Percentiles rank a stretch among this genome's conserved stretches.
phyloP scores from a whole-genome alignment of 257 asterid species.

The Solanum lycopersicoides region DNA sequence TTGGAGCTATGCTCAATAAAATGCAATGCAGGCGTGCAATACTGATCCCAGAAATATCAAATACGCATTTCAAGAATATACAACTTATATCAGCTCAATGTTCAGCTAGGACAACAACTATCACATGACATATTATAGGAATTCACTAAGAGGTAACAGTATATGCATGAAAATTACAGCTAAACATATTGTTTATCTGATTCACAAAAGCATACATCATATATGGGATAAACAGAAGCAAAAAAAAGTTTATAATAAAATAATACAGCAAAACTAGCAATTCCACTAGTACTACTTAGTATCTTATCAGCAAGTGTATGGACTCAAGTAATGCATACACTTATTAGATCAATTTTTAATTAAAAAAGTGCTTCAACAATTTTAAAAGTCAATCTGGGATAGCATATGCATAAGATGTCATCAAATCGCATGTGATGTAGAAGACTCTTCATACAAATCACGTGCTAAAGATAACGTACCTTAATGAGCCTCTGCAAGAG shows the following conservation, averaged over 20 bases:
- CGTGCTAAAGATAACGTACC: conserved; percentile 28
- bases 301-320: background rate
- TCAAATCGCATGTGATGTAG: background rate
- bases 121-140: background rate
- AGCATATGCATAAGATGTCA: background rate
- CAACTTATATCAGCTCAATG: background rate
- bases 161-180: background rate
- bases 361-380: background rate
- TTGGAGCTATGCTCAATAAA: background rate
- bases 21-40: background rate
- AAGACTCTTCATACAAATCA: background rate
- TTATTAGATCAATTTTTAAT: background rate
- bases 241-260: background rate
- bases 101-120: background rate
- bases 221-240: background rate
- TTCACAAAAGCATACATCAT: background rate
- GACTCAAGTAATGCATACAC: background rate
- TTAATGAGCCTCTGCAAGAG: conserved; percentile 52
- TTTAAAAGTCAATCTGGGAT: background rate
- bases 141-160: background rate
- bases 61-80: background rate
- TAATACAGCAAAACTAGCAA: background rate
- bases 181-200: background rate
- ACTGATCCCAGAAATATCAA: background rate
- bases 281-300: background rate